Conservation (phyloP, 306 rosid genomes). For the Gillenia trifoliata region DNA sequence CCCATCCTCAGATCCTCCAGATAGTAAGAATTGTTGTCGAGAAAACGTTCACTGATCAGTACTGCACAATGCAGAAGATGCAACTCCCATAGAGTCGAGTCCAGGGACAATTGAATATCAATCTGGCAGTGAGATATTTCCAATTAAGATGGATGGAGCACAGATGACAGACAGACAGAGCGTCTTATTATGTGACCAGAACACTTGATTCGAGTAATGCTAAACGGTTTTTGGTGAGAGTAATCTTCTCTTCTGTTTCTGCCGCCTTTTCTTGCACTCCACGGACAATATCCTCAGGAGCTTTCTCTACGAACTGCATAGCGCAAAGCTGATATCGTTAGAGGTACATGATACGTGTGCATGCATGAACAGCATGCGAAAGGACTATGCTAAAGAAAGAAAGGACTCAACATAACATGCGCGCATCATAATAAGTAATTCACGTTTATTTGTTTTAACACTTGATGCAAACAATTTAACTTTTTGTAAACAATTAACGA, state of each 20-base stretch:
- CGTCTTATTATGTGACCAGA: slow-evolving; percentile 35
- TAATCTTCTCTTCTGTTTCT: slow-evolving; percentile 84
- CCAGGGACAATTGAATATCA: background rate
- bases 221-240: slow-evolving; percentile 73
- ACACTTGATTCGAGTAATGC: slow-evolving; percentile 51
- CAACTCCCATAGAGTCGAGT: background rate
- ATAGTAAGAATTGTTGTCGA: background rate
- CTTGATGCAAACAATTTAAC: background rate
- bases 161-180: background rate
- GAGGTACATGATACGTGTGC: background rate
- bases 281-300: slow-evolving; percentile 72
- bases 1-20: background rate
- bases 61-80: background rate
- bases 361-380: background rate
- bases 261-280: slow-evolving; percentile 77
- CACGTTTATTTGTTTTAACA: background rate
- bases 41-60: background rate
- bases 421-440: background rate
- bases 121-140: background rate
- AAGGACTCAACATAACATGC: background rate
- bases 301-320: slow-evolving; percentile 82
- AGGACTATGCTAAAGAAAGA: background rate
- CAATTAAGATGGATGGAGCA: background rate
- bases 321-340: slow-evolving; percentile 12
- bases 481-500: too few species aligned